A percentile compares a stretch with the other conserved stretches of the same genome.
These are phyloP conservation scores for Coriaria nepalensis DNA, from an alignment of 306 rosid species.

Conservation along the genomic window DNA sequence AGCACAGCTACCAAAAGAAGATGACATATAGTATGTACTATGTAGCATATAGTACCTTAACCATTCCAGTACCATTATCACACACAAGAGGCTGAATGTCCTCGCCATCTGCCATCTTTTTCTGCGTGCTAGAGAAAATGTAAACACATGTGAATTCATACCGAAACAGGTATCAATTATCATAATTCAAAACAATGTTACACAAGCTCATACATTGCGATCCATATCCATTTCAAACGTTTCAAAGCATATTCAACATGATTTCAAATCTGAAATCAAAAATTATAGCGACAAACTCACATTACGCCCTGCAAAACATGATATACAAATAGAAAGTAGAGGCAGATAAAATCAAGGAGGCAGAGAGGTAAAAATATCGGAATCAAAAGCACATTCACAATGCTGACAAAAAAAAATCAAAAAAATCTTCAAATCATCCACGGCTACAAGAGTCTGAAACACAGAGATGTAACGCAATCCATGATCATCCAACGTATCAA, in stretches of 20 bases:
- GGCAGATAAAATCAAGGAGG: too few species aligned
- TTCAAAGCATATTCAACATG: too few species aligned
- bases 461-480: neutral
- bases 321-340: too few species aligned
- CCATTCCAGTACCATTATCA: conserved; percentile 99
- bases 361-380: too few species aligned
- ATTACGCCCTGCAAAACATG: too few species aligned
- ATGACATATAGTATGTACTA: conserved; percentile 12
- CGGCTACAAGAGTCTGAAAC: too few species aligned
- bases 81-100: conserved; percentile 99
- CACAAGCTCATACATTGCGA: neutral
- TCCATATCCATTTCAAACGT: too few species aligned
- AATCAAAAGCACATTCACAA: too few species aligned
- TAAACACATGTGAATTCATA: conserved; percentile 2
- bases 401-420: too few species aligned
- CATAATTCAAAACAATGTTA: conserved; percentile 1
- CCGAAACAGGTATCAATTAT: conserved; percentile 7
- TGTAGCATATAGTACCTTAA: conserved; percentile 80
- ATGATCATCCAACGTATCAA: neutral
- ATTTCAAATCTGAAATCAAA: too few species aligned
- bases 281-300: too few species aligned
- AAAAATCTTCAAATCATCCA: too few species aligned
- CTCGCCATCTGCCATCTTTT: conserved; percentile 91
- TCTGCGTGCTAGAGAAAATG: conserved; percentile 18
- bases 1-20: conserved; percentile 3